phyloP scores from a whole-genome alignment of 2,329 filamentous ascomycete genomes.

The Beauveria sp. region DNA sequence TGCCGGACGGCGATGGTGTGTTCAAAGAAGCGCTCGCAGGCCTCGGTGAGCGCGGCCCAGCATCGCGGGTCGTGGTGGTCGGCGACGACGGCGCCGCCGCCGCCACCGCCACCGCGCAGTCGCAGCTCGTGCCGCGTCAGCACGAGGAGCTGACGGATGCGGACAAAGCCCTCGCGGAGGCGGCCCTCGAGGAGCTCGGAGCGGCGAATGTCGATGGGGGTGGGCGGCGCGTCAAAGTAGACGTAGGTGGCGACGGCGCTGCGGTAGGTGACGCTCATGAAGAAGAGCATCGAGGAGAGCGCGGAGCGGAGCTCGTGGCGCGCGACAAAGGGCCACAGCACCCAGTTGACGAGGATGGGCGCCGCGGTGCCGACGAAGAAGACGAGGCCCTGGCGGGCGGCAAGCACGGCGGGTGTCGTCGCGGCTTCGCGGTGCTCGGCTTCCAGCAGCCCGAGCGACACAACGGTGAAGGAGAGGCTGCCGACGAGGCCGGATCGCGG shows the following conservation, averaged over 20 bases:
- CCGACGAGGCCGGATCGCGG: slow-evolving; percentile 51
- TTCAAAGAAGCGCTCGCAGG: slow-evolving; percentile 52
- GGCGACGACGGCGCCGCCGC: too few relatives aligned
- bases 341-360: slow-evolving; percentile 50
- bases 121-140: slow-evolving; percentile 53
- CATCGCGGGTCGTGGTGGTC: slow-evolving; percentile 49
- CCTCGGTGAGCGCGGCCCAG: slow-evolving; percentile 47
- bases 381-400: slow-evolving; percentile 39
- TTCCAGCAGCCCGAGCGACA: slow-evolving; percentile 38
- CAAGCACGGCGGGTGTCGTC: slow-evolving; percentile 28
- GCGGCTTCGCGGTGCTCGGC: slow-evolving; percentile 15
- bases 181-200: slow-evolving; percentile 53
- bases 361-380: slow-evolving; percentile 47
- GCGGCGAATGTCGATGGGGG: slow-evolving; percentile 39
- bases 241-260: slow-evolving; percentile 48
- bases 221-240: slow-evolving; percentile 49
- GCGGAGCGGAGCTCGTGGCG: slow-evolving; percentile 50
- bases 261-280: slow-evolving; percentile 50
- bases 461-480: slow-evolving; percentile 48
- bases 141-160: slow-evolving; percentile 47
- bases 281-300: slow-evolving; percentile 49
- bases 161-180: slow-evolving; percentile 52
- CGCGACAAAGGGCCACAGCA: slow-evolving; percentile 55
- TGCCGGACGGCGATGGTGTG: slow-evolving; percentile 51
- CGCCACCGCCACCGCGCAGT: slow-evolving; percentile 31